Percentiles rank a stretch among this genome's conserved stretches.
Conservation (phyloP, 2,329 filamentous ascomycete species). For the Claviceps pazoutovae region DNA sequence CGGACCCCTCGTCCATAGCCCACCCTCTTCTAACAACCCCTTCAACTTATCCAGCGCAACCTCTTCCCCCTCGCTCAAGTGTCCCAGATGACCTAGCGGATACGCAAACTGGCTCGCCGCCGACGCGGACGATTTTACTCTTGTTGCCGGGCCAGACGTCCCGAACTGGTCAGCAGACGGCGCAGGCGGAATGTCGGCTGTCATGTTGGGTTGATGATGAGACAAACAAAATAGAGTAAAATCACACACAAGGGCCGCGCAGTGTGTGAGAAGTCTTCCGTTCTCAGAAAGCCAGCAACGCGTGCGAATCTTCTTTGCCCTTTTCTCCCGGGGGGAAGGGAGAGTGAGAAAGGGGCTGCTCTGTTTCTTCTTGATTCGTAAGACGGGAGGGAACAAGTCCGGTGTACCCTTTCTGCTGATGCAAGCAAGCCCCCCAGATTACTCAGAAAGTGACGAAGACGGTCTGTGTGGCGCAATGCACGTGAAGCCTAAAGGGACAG, state of each 20-base stretch:
- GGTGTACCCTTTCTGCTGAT: no score
- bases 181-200: slow-evolving; percentile 11
- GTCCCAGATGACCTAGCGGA: slow-evolving; percentile 66
- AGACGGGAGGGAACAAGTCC: no score
- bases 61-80: slow-evolving; percentile 57
- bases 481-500: no score
- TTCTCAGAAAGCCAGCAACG: not conserved
- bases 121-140: slow-evolving; percentile 17
- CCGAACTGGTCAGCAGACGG: slow-evolving; percentile 7
- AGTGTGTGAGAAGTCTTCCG: not conserved
- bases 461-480: no score
- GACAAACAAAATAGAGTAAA: no score
- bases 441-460: no score
- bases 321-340: not conserved
- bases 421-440: no score
- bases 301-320: not conserved
- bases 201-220: slow-evolving; percentile 9
- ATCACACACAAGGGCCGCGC: not conserved
- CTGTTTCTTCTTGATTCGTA: no score
- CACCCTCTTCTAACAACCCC: slow-evolving; percentile 46
- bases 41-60: slow-evolving; percentile 61
- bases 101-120: slow-evolving; percentile 35
- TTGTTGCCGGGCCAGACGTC: slow-evolving; percentile 10
- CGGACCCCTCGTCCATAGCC: slow-evolving; percentile 44
- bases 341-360: no score